These are phyloP conservation scores for Ambispora gerdemannii DNA, from an alignment of 192 early-diverging fungal species.

Conservation along the genomic window DNA sequence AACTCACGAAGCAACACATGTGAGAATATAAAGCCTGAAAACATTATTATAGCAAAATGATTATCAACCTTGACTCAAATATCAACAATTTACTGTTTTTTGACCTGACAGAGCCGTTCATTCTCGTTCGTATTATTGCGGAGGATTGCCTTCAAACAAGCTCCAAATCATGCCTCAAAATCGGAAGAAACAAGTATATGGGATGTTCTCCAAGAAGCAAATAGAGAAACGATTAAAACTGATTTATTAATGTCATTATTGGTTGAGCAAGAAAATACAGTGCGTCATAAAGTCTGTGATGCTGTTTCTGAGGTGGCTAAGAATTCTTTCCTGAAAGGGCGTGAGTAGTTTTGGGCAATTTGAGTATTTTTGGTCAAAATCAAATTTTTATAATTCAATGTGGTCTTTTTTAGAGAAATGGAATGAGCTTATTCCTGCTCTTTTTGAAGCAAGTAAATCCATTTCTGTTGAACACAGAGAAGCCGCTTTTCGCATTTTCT, in stretches of 20 bases:
- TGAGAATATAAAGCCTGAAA: too few relatives aligned
- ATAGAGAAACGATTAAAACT: slow-evolving; percentile 65
- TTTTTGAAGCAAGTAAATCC: slow-evolving; percentile 82
- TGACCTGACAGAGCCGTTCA: slow-evolving; percentile 43
- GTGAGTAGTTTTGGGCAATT: slow-evolving; percentile 36
- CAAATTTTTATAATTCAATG: slow-evolving; percentile 4
- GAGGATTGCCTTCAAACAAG: slow-evolving; percentile 51
- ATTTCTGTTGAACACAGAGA: slow-evolving; percentile 73
- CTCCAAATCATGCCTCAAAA: slow-evolving; percentile 36
- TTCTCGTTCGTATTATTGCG: slow-evolving; percentile 54
- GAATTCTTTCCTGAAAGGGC: slow-evolving; percentile 47
- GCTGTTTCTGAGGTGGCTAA: slow-evolving; percentile 87
- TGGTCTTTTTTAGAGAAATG: slow-evolving; percentile 57
- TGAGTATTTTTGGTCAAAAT: slow-evolving; percentile 2
- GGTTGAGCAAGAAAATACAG: slow-evolving; percentile 65
- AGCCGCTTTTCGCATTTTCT: slow-evolving; percentile 88
- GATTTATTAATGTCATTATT: slow-evolving; percentile 78
- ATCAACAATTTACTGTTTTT: slow-evolving; percentile 11
- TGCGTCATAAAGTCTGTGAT: slow-evolving; percentile 92
- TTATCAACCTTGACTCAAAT: too few relatives aligned
- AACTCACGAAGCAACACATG: slow-evolving; percentile 34
- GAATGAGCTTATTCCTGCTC: slow-evolving; percentile 74
- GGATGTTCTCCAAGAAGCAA: slow-evolving; percentile 62
- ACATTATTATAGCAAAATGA: too few relatives aligned
- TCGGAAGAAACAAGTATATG: slow-evolving; percentile 54